Conservation (phyloP, 208 protist species). For the Leishmania martiniquensis region DNA sequence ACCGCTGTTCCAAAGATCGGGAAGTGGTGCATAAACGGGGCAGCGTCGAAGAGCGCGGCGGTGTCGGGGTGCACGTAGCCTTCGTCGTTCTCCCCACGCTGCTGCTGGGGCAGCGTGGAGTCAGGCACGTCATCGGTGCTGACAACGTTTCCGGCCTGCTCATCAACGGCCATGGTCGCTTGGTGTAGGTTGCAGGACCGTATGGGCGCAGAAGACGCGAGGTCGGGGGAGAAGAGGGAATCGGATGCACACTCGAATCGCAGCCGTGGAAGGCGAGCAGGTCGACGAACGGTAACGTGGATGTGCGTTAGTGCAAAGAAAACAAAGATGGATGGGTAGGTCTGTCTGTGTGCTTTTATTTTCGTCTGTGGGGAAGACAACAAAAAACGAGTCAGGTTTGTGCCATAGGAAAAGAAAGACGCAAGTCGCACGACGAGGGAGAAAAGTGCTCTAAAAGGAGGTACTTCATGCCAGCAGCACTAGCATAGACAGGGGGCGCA, state of each 20-base stretch:
- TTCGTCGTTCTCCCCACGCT: slow-evolving; percentile 15
- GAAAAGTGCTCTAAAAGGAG: neutral
- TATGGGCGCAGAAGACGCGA: neutral
- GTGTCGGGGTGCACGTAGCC: slow-evolving; percentile 42
- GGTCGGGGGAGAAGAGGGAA: neutral
- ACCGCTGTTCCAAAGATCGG: slow-evolving; percentile 38
- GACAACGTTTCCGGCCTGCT: slow-evolving; percentile 1
- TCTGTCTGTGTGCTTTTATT: neutral
- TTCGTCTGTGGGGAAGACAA: neutral
- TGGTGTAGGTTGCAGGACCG: neutral
- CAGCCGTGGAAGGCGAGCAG: neutral
- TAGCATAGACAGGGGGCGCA: neutral
- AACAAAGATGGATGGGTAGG: neutral
- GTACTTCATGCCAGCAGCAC: neutral
- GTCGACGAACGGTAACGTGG: neutral
- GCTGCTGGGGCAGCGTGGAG: neutral
- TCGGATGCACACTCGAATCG: neutral
- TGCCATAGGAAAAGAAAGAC: neutral
- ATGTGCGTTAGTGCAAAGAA: neutral
- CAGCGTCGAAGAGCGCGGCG: slow-evolving; percentile 26
- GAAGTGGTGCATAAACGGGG: slow-evolving; percentile 29
- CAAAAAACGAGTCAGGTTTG: neutral
- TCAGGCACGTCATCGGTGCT: neutral
- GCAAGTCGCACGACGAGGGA: neutral
- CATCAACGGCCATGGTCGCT: neutral